A percentile compares a stretch with the other conserved stretches of the same genome.
phyloP scores from a whole-genome alignment of 2,329 filamentous ascomycete genomes.

The Exophiala bonariae region DNA sequence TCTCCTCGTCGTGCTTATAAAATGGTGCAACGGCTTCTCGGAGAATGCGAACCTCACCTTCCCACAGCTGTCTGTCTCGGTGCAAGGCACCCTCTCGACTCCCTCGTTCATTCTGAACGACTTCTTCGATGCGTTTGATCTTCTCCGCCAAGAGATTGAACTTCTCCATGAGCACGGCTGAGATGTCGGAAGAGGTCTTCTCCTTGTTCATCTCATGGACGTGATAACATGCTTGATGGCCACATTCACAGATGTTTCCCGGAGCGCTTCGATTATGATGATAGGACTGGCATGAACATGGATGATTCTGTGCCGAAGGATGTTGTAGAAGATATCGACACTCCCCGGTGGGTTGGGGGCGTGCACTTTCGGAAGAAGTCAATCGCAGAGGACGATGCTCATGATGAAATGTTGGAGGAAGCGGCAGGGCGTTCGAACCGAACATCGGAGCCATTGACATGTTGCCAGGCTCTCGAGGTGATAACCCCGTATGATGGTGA shows the following conservation, averaged over 20 bases:
- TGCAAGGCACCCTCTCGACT: slow-evolving; percentile 26
- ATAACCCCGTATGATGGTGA: neutral
- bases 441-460: slow-evolving; percentile 27
- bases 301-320: slow-evolving; percentile 32
- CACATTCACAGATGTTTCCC: slow-evolving; percentile 45
- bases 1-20: slow-evolving; percentile 31
- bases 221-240: slow-evolving; percentile 50
- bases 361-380: slow-evolving; percentile 19
- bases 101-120: slow-evolving; percentile 28
- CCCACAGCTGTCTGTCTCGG: slow-evolving; percentile 29
- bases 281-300: slow-evolving; percentile 47
- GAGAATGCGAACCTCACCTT: slow-evolving; percentile 30
- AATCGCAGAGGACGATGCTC: slow-evolving; percentile 27
- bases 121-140: slow-evolving; percentile 29
- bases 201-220: slow-evolving; percentile 19
- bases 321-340: slow-evolving; percentile 33
- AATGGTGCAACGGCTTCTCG: slow-evolving; percentile 33
- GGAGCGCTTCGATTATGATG: slow-evolving; percentile 35
- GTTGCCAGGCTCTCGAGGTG: slow-evolving; percentile 1
- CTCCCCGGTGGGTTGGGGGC: slow-evolving; percentile 31
- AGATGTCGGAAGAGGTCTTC: slow-evolving; percentile 9
- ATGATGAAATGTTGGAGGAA: slow-evolving; percentile 23
- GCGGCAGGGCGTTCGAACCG: slow-evolving; percentile 24
- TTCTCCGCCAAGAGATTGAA: slow-evolving; percentile 26
- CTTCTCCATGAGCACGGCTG: slow-evolving; percentile 15